A percentile compares a stretch with the other conserved stretches of the same genome.
These are phyloP conservation scores for Scenedesmus sp. DNA, from an alignment of 163 green algal species.

Conservation along the genomic window DNA sequence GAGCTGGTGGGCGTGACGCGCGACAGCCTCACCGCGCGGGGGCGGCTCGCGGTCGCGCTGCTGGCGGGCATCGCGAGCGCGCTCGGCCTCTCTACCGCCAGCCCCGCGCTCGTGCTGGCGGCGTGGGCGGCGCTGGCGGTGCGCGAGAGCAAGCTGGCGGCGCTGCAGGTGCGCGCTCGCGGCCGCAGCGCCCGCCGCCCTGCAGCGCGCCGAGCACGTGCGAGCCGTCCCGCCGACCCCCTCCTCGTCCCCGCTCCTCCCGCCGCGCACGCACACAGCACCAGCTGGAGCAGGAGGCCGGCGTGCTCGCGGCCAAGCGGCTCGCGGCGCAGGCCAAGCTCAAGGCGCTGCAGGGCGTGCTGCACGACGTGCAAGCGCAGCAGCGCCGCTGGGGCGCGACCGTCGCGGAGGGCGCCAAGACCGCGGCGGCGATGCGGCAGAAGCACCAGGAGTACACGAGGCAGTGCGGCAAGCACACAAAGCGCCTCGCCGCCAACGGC, in stretches of 20 bases:
- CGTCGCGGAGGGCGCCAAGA: neutral
- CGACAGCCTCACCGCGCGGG: neutral
- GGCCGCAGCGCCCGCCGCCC: neutral
- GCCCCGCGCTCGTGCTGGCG: slow-evolving; percentile 10
- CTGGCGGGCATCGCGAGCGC: slow-evolving; percentile 5
- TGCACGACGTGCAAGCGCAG: slow-evolving; percentile 8
- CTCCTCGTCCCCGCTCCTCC: neutral
- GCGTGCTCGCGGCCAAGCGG: neutral
- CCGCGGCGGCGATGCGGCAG: neutral
- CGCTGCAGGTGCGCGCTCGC: neutral
- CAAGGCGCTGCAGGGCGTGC: slow-evolving; percentile 11
- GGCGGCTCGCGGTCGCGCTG: neutral
- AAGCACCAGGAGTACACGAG: slow-evolving; percentile 28
- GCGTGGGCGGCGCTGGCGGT: slow-evolving; percentile 33
- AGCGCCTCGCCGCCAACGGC: slow-evolving; percentile 1
- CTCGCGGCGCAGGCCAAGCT: neutral
- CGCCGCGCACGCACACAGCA: neutral
- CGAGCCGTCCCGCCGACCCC: neutral
- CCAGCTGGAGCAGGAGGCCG: neutral
- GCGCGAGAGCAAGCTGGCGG: slow-evolving; percentile 14
- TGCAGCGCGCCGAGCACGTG: neutral
- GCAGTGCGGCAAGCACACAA: neutral
- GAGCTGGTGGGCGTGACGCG: slow-evolving; percentile 9
- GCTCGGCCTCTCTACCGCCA: slow-evolving; percentile 3
- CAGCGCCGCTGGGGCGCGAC: neutral